phyloP scores from a whole-genome alignment of 306 rosid genomes.

The Prunus mira region DNA sequence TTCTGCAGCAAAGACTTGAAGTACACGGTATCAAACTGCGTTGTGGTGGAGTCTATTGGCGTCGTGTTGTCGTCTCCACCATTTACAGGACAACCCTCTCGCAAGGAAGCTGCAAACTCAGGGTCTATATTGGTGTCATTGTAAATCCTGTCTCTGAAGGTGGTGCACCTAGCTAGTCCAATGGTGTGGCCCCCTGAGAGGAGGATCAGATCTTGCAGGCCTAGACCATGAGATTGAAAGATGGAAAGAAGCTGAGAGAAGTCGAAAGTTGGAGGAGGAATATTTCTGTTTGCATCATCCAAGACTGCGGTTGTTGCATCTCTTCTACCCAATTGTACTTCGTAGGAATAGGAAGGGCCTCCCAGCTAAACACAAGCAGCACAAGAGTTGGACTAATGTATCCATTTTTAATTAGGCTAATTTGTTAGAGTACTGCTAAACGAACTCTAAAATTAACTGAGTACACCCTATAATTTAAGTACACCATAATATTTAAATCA shows the following conservation, averaged over 20 bases:
- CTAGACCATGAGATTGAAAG: constrained; percentile 38
- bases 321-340: constrained; percentile 32
- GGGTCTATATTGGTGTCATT: constrained; percentile 35
- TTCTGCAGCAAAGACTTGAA: constrained; percentile 20
- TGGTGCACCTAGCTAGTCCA: constrained; percentile 25
- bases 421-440: neutral
- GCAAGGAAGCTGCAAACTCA: constrained; percentile 16
- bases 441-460: no score
- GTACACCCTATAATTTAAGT: no score
- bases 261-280: constrained; percentile 31
- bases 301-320: constrained; percentile 30
- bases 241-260: constrained; percentile 34
- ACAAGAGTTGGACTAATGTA: neutral
- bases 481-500: no score
- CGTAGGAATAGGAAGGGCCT: constrained; percentile 20
- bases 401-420: neutral
- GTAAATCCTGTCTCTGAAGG: constrained; percentile 25
- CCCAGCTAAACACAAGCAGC: constrained; percentile 19
- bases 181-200: constrained; percentile 38
- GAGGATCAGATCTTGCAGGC: constrained; percentile 29
- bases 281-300: constrained; percentile 20
- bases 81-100: constrained; percentile 14
- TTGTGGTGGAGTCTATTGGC: constrained; percentile 15
- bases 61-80: constrained; percentile 18
- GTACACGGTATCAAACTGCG: constrained; percentile 22